Evolutionary conservation across 1,284 basidiomycete genomes (phyloP).

Genomic region (Rhodotorula sp.): DNA sequence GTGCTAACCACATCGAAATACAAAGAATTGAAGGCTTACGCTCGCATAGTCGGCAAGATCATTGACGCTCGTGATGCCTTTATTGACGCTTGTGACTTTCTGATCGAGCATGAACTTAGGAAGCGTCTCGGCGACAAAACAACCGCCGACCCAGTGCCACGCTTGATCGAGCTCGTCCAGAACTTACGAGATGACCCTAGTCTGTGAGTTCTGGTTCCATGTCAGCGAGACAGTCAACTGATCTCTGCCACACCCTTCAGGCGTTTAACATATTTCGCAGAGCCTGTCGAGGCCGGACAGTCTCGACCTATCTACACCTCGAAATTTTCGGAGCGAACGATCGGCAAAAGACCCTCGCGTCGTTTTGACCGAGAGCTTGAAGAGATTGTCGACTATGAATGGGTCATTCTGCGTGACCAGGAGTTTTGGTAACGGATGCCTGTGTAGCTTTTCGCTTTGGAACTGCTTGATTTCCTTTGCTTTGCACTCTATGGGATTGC

Average conservation of each 20-base stretch:
- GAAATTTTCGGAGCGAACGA: not conserved
- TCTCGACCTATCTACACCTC: not conserved
- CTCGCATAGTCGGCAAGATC: not conserved
- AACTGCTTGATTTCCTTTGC: not conserved
- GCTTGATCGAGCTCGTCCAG: not conserved
- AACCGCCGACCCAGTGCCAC: not conserved
- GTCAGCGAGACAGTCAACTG: not conserved
- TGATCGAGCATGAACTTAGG: not conserved
- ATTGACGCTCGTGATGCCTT: not conserved
- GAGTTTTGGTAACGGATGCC: not conserved
- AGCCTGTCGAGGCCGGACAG: not conserved
- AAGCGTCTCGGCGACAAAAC: not conserved
- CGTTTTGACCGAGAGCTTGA: not conserved
- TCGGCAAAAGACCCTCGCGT: not conserved
- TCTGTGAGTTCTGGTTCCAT: not conserved
- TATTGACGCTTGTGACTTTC: too few relatives aligned
- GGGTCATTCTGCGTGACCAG: not conserved
- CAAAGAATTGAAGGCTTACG: not conserved
- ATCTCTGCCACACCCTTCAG: not conserved
- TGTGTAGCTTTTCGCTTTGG: not conserved
- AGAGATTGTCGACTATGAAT: not conserved
- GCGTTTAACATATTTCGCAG: not conserved
- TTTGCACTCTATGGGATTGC: not conserved
- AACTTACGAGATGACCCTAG: not conserved
- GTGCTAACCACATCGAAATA: not conserved